A percentile compares a stretch with the other conserved stretches of the same genome.
Conservation (phyloP, 1,139 yeast species). For the Wickerhamomyces sp. region DNA sequence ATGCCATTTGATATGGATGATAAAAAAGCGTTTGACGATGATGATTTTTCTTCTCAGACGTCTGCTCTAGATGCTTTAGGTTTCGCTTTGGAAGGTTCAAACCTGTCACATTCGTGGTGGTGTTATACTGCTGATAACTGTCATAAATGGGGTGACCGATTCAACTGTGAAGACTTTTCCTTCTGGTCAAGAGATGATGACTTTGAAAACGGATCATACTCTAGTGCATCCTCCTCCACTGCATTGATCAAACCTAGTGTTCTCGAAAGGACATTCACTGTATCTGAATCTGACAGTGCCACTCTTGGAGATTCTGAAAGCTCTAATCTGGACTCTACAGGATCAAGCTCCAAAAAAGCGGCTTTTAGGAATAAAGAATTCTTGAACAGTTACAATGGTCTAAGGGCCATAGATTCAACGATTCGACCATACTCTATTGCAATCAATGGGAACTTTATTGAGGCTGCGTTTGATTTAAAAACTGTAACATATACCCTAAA, state of each 20-base stretch:
- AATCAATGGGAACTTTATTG: conserved; percentile 46
- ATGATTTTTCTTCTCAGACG: conserved; percentile 68
- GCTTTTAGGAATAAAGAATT: not conserved
- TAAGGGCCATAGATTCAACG: conserved; percentile 65
- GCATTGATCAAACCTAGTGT: not conserved
- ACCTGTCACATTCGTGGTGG: conserved; percentile 79
- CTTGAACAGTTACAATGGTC: conserved; percentile 44
- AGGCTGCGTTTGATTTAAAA: conserved; percentile 52
- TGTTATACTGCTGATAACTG: conserved; percentile 68
- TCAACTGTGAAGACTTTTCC: conserved; percentile 93
- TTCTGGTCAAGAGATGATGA: conserved; percentile 73
- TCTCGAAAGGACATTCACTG: not conserved
- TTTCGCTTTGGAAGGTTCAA: conserved; percentile 69
- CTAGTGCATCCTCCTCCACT: not conserved
- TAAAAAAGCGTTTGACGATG: conserved; percentile 58
- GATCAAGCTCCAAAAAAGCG: not conserved
- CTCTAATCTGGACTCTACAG: not conserved
- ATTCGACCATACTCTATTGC: conserved; percentile 69
- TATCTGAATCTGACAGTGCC: not conserved
- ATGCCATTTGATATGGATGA: conserved; percentile 94
- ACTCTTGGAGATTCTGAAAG: not conserved
- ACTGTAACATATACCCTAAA: conserved; percentile 43
- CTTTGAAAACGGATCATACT: not conserved
- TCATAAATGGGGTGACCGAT: conserved; percentile 81
- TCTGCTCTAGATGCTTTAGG: conserved; percentile 80